Base-by-base conservation (phyloP, 441 rosid genomes). In the Jatropha multifida region DNA sequence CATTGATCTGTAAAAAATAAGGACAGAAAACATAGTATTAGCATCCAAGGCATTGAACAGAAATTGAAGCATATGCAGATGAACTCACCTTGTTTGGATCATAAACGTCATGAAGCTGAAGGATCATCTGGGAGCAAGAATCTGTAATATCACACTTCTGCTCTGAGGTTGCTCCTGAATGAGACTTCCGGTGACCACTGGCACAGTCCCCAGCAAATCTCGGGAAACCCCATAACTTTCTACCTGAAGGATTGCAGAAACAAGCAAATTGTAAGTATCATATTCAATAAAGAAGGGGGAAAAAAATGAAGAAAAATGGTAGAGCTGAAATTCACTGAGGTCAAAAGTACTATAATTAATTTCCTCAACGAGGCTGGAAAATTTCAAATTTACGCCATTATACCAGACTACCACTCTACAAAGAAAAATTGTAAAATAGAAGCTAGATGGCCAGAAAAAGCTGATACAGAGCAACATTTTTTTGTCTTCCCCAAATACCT, bases 41-140 rank as follows among this genome's bases (percentile, higher is more conserved):
- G 52, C 65, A 23, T 52, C 8, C 12, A 68, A 5, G 27, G 55
- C 62, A 56, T 60, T 74, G 27, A 37, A 56, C 48, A 69, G 3
- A 60, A 11, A 69, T 26, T 71, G 44, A 3, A 46, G 13, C 23
- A 75, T 40, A 41, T 11, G 48, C 4, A 3, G 15, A 27, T 52
- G 42, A 58, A 68, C 60, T 75, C 60, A 89, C 99, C 91, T 96
- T 94, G 73, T 92, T 91, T 38, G 97, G 97, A 86, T 96, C 98
- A 81, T 94, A 94, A 75, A 96, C 97, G 84, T 92, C 91, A 14
- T 91, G 95, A 71, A 94, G 98, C 86, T 93, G 94, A 79, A 92
- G 93, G 69, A 96, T 91, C 98, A 96, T 89, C 75, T 90, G 97
- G 44, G 98, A 94, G 87, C 98, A 96, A 2, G 92, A 84, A 82